Evolutionary conservation across 345 rosid genomes (phyloP), one percentile per base, ranked within the genome.

Genomic region (Carallia brachiata): DNA sequence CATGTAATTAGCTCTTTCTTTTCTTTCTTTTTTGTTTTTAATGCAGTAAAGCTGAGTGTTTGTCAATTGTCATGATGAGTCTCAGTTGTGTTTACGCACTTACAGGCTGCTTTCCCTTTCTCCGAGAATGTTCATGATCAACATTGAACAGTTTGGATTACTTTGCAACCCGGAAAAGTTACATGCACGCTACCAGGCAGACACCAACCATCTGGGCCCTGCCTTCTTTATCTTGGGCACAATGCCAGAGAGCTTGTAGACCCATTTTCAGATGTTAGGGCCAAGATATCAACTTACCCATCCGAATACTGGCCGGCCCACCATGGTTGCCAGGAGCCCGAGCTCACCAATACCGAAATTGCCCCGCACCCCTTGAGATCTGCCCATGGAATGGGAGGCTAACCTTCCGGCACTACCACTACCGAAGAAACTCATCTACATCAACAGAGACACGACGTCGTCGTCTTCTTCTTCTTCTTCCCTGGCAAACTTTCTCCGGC

Each of bases 351-450:
- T n/a, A n/a, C n/a, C n/a, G n/a, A n/a, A n/a, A n/a, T n/a, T n/a
- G n/a, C n/a, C n/a, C n/a, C n/a, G n/a, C n/a, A n/a, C n/a, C n/a
- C n/a, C n/a, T n/a, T n/a, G n/a, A n/a, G n/a, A n/a, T n/a, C n/a
- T n/a, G n/a, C n/a, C n/a, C n/a, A n/a, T n/a, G n/a, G n/a, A n/a
- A n/a, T n/a, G n/a, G n/a, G n/a, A n/a, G n/a, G n/a, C n/a, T n/a
- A n/a, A n/a, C 71, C 93, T 85, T 84, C 93, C 91, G 81, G 81
- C 77, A 79, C 85, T 77, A 67, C 79, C 72, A 67, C 65, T 67
- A 48, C 75, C 78, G 16, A 74, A 56, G 69, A 65, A n/a, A n/a
- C n/a, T 53, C 54, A 78, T 75, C 66, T 39, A 31, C 52, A n/a
- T 70, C 34, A 82, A 62, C 78, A 77, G 78, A 36, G 86, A 87